Evolutionary conservation across 2,329 filamentous ascomycete species (phyloP).

Genomic region (Colletotrichum horii): DNA sequence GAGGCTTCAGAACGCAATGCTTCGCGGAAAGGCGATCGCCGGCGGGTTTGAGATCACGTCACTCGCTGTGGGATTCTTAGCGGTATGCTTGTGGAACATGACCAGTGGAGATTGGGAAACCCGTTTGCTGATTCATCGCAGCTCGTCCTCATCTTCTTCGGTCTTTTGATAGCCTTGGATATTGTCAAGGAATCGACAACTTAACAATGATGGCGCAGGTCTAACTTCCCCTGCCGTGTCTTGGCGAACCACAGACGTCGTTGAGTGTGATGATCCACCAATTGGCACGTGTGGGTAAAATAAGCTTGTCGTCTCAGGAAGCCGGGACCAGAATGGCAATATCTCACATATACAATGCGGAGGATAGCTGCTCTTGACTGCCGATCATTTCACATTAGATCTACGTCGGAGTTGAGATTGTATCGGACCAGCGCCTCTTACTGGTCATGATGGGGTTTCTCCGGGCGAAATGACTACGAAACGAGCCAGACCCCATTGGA

Average conservation of each 20-base stretch:
- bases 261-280: not conserved
- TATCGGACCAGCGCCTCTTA: too few species aligned
- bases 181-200: constrained; percentile 13
- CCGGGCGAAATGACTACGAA: not conserved
- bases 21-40: constrained; percentile 32
- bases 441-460: not conserved
- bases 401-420: not conserved
- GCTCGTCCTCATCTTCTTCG: constrained; percentile 12
- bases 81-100: constrained; percentile 10
- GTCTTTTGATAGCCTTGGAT: constrained; percentile 20
- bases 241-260: not conserved
- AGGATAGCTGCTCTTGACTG: not conserved
- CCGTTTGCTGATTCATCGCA: not conserved
- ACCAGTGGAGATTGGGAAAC: not conserved
- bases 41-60: constrained; percentile 34
- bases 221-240: not conserved
- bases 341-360: not conserved
- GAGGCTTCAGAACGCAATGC: constrained; percentile 34
- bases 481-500: not conserved
- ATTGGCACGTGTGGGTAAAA: not conserved
- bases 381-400: not conserved
- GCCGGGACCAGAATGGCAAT: too few species aligned
- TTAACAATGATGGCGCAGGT: not conserved
- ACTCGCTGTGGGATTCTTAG: constrained; percentile 7
- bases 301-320: too few species aligned